phyloP scores from a whole-genome alignment of 2,329 filamentous ascomycete genomes.

The Aspergillus persii region DNA sequence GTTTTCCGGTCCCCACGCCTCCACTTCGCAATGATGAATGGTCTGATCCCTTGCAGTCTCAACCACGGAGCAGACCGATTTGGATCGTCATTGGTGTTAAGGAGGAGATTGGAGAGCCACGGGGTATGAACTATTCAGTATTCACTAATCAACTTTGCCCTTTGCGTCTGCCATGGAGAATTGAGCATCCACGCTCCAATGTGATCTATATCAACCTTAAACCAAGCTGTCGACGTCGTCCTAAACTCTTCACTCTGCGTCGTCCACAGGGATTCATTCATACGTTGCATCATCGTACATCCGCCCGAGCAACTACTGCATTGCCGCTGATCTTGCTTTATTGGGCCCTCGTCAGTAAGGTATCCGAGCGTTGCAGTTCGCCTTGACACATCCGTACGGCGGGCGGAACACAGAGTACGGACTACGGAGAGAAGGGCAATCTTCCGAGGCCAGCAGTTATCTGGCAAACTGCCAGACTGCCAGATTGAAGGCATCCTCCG shows the following conservation, averaged over 20 bases:
- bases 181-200: not conserved
- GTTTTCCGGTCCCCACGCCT: slow-evolving; percentile 18
- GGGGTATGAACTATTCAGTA: not conserved
- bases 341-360: not conserved
- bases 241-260: not conserved
- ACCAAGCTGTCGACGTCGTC: not conserved
- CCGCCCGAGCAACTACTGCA: not conserved
- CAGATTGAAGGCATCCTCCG: no score
- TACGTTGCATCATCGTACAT: slow-evolving; percentile 7
- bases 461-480: no score
- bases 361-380: no score
- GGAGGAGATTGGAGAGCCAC: not conserved
- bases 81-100: not conserved
- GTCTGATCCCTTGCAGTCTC: slow-evolving; percentile 10
- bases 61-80: slow-evolving; percentile 2
- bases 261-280: not conserved
- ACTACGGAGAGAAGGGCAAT: not conserved
- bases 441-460: slow-evolving; percentile 2
- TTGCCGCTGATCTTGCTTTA: not conserved
- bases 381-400: no score
- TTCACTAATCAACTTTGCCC: not conserved
- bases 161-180: not conserved
- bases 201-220: not conserved
- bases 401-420: no score
- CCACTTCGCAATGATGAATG: slow-evolving; percentile 16